Base-by-base conservation (phyloP, 75 land plant genomes). In the Cunninghamia lanceolata region DNA sequence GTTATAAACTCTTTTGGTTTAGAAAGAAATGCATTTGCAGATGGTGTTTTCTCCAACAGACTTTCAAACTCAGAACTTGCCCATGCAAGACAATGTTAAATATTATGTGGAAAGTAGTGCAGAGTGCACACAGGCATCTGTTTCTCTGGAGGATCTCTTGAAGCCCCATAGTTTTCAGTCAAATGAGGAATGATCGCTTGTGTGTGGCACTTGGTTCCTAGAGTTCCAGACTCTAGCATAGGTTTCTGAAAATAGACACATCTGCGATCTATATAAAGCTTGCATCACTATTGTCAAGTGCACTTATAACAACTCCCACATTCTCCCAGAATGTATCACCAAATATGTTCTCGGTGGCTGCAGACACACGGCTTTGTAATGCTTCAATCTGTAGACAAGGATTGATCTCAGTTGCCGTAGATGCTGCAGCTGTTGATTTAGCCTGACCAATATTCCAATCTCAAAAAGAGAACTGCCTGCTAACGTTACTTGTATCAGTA, bases 51-150 rank as follows among this genome's bases (percentile, higher is more conserved):
- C 89, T 96, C 99, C 46, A 96, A 89, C 88, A 96, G 86, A 36
- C 95, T 96, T 87, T 96, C 99, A 94, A 96, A 96, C 80, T 96
- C 99, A 66, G 95, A 96, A 30, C 99, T 85, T 75, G 97, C 98
- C 98, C 98, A 96, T 39, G 97, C 93, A 66, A 96, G 71, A 81
- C 97, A 96, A 82, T 96, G 98, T 81, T 95, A 93, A 85, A 96
- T 96, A 75, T 95, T 96, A 88, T 96, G 97, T 35, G 99, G 99
- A 78, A 95, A 97, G 14, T 96, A 95, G 76, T 95, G 99, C 46
- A 95, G 92, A 50, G 97, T 95, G 87, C 99, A 97, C 95, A 95
- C 95, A 16, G 99, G 99, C 17, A 96, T 94, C 84, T 97, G 96
- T 91, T 93, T 97, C 91, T 94, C 97, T 19, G 96, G 95, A 21